phyloP scores from a whole-genome alignment of 2,329 filamentous ascomycete species.

The Diplocarpon rosae region DNA sequence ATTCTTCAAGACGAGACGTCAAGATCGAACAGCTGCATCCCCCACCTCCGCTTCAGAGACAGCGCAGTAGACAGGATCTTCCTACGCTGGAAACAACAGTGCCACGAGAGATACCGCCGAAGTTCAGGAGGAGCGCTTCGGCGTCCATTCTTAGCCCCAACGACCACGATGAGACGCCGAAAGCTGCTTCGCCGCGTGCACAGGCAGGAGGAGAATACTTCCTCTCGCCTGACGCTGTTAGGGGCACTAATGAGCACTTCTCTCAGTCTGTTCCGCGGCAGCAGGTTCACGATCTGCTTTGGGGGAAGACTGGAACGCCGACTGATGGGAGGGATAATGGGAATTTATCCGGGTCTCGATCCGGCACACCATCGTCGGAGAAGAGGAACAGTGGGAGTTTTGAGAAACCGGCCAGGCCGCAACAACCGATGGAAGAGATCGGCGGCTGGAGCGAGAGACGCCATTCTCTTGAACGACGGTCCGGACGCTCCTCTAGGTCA shows the following conservation, averaged over 20 bases:
- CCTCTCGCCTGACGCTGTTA: slow-evolving; percentile 36
- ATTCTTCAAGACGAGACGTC: slow-evolving; percentile 3
- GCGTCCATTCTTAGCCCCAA: slow-evolving; percentile 14
- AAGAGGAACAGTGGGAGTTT: slow-evolving; percentile 14
- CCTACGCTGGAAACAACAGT: slow-evolving; percentile 26
- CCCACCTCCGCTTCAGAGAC: slow-evolving; percentile 14
- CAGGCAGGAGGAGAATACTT: slow-evolving; percentile 29
- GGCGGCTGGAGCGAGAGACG: slow-evolving; percentile 14
- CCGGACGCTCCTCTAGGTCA: slow-evolving; percentile 17
- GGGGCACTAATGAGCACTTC: slow-evolving; percentile 15
- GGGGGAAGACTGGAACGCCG: slow-evolving; percentile 21
- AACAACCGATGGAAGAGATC: slow-evolving; percentile 19
- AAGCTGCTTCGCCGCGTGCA: slow-evolving; percentile 18
- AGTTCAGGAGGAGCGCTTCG: slow-evolving; percentile 24
- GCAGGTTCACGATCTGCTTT: slow-evolving; percentile 27
- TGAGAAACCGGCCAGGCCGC: slow-evolving; percentile 20
- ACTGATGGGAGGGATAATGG: slow-evolving; percentile 23
- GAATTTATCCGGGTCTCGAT: slow-evolving; percentile 11
- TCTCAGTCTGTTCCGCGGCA: slow-evolving; percentile 28
- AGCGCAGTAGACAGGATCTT: slow-evolving; percentile 25
- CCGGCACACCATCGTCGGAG: slow-evolving; percentile 15
- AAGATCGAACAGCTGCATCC: slow-evolving; percentile 8
- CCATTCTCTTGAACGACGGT: slow-evolving; percentile 12
- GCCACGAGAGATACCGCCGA: slow-evolving; percentile 22
- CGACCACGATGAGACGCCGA: slow-evolving; percentile 18